Percentiles rank a stretch among this genome's conserved stretches.
Evolutionary conservation across 140 eudicot genomes (phyloP).

Genomic region (Senecio squalidus): DNA sequence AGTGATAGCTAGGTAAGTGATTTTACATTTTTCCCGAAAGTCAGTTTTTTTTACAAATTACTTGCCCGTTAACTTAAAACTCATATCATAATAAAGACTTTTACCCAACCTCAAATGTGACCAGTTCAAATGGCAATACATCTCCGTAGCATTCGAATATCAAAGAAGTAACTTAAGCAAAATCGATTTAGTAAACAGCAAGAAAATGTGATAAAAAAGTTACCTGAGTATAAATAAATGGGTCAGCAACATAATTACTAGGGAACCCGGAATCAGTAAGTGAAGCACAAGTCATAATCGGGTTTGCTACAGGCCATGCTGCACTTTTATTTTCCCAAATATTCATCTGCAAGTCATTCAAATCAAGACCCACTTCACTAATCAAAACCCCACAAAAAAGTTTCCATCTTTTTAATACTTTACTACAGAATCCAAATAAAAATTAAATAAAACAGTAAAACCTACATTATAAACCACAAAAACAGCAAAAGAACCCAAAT

Average conservation of each 20-base stretch:
- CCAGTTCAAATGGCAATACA: too few species aligned
- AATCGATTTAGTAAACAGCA: too few species aligned
- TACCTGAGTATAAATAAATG: conserved; percentile 80
- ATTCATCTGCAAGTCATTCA: conserved; percentile 49
- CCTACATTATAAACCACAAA: conserved; percentile 20
- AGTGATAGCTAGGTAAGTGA: too few species aligned
- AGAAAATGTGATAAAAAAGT: conserved; percentile 1
- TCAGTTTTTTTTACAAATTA: too few species aligned
- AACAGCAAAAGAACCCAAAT: not conserved
- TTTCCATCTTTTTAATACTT: not conserved
- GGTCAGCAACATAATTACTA: conserved; percentile 91
- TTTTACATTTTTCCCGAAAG: too few species aligned
- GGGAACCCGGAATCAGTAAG: conserved; percentile 67
- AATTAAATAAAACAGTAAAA: conserved; percentile 1
- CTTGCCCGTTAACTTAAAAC: too few species aligned
- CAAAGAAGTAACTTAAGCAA: too few species aligned
- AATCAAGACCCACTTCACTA: conserved; percentile 8
- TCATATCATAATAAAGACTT: too few species aligned
- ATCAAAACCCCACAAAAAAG: conserved; percentile 20
- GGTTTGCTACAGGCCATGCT: conserved; percentile 97
- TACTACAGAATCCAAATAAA: not conserved
- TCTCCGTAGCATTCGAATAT: too few species aligned
- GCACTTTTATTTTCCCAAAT: conserved; percentile 61
- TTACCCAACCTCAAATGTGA: too few species aligned
- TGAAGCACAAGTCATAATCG: conserved; percentile 84